Evolutionary conservation across 2,329 filamentous ascomycete species (phyloP), one percentile per base, ranked within the genome.

Genomic region (Akanthomyces lecanii): DNA sequence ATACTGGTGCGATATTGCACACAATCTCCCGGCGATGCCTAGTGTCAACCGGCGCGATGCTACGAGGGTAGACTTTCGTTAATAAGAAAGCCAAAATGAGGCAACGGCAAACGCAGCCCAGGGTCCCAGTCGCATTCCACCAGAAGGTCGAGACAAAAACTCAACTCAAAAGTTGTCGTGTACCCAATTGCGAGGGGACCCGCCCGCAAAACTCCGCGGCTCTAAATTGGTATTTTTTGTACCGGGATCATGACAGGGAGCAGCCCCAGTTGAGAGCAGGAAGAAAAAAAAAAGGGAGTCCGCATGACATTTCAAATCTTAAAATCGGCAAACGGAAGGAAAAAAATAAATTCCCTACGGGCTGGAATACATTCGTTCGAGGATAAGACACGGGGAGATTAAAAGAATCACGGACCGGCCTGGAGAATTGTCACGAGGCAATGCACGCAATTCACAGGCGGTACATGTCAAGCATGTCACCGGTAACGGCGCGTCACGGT

Each of bases 361-460:
- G 21, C 21, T 21, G 21, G 21, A 21, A 21, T 21, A 21, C 21
- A 21, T 21, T 21, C 21, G 21, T 21, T 21, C 21, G 21, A 21
- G 21, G 21, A 38, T 6, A 45, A 18, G 38, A 47, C 55, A 58
- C 55, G 21, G 47, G 42, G 12, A 25, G 36, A 47, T 47, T 18
- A 25, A 36, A 23, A 21, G 16, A 47, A 23, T 33, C 21, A 48
- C 21, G n/a, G 7, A 48, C n/a, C 33, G 33, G 45, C 23, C n/a
- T 7, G 4, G 25, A 25, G 18, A 18, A 7, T 38, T 4, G 23
- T 58, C 55, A 48, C n/a, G 44, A 33, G n/a, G 28, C 30, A 28
- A 48, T 58, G 55, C 18, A 58, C 55, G 55, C 55, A 38, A 48
- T 48, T 58, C 55, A 40, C 38, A 16, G 10, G 38, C 38, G 38